These are phyloP conservation scores for Globisporangium mamillatum DNA, from an alignment of 352 stramenopile genomes.

Conservation along the genomic window DNA sequence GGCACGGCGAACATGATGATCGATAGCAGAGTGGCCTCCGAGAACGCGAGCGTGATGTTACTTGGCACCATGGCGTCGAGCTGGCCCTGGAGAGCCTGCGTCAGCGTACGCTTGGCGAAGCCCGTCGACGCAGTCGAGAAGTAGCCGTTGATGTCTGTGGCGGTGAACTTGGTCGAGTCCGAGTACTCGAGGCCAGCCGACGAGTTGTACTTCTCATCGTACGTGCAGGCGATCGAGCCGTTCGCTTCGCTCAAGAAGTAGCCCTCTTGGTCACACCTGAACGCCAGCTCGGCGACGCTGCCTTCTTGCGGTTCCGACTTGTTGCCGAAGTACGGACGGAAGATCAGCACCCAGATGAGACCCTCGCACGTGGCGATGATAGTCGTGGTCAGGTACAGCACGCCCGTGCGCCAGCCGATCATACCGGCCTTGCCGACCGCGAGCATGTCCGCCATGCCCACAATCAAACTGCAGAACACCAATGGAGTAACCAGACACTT, in stretches of 20 bases:
- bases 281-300: conserved; percentile 5
- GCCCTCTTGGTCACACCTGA: conserved; percentile 17
- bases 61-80: conserved; percentile 32
- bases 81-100: conserved; percentile 27
- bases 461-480: conserved; percentile 49
- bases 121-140: conserved; percentile 18
- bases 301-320: conserved; percentile 7
- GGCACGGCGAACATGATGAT: conserved; percentile 48
- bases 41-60: conserved; percentile 41
- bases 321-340: conserved; percentile 27
- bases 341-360: conserved; percentile 33
- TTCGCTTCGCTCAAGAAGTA: conserved; percentile 21
- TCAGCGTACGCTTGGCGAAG: conserved; percentile 21
- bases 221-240: conserved; percentile 13
- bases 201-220: conserved; percentile 19
- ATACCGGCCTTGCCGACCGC: too few relatives aligned
- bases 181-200: conserved; percentile 11
- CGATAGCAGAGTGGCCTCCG: conserved; percentile 32
- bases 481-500: conserved; percentile 39
- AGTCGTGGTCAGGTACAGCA: too few relatives aligned
- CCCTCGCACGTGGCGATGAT: too few relatives aligned
- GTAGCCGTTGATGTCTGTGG: conserved; percentile 31
- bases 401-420: too few relatives aligned
- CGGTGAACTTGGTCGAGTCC: conserved; percentile 25
- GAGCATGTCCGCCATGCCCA: conserved; percentile 30